Base-by-base conservation (phyloP, 768 basidiomycete species). In the Phylloporus rhodoxanthus region DNA sequence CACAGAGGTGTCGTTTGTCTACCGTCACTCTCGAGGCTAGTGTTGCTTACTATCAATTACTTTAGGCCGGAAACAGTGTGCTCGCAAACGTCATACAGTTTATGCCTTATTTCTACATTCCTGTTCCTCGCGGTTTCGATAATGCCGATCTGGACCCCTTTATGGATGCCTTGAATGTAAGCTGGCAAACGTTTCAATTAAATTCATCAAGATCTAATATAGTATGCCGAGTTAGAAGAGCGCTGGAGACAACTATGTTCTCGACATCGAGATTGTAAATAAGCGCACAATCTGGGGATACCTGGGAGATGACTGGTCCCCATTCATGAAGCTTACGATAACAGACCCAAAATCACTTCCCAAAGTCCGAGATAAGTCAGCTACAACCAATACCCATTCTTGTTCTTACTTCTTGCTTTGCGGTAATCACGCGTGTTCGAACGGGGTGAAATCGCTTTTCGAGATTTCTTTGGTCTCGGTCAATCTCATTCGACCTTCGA, bases 31-130 rank as follows among this genome's bases (percentile, higher is more conserved):
- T 45, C 10, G 41, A 28, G 48, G 39, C 45, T 11, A 29, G 49
- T 11, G 29, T 49, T 36, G 38, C 26, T 45, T 20, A 56, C 37
- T 9, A 17, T 34, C 23, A 30, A 43, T 47, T 43, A 4, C 32
- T 40, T 23, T 42, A 94, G 88, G 75, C 72, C 2, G 95, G 95
- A 0, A 80, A 98, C 64, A 97, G 94, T 49, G 88, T 98, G 2
- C 76, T 97, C 14, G 85, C 84, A 3, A 80, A 86, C 53, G 77
- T 99, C 43, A 83, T 76, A 2, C 82, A 82, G 29, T 97, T 96
- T 64, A 68, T 82, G 43, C 95, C 96, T 0, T 98, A 99, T 68
- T 96, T 99, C 68, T 99, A 92, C 59, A 70, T 98, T 36, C 76
- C 90, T 3, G 80, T 85, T 26, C 96, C 96, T 28, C 79, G 86